These are phyloP conservation scores for Eucalyptus tenuipes DNA, from an alignment of 345 rosid genomes.

Conservation along the genomic window DNA sequence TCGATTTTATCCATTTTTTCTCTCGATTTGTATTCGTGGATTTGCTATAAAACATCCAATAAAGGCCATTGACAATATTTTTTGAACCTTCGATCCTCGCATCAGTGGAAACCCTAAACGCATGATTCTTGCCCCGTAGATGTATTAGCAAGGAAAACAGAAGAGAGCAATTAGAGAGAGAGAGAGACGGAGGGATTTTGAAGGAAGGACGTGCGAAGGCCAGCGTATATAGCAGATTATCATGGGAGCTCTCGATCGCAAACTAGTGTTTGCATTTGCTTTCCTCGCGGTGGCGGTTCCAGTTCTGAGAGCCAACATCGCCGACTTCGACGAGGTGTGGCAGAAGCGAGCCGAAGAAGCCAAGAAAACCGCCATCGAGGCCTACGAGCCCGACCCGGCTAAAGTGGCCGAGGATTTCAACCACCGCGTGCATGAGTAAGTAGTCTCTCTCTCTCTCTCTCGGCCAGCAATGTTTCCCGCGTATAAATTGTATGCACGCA, in stretches of 20 bases:
- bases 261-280: neutral
- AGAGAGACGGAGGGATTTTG: neutral
- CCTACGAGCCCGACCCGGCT: slow-evolving; percentile 11
- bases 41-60: neutral
- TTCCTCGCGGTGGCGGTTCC: slow-evolving; percentile 8
- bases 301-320: slow-evolving; percentile 7
- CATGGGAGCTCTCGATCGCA: neutral
- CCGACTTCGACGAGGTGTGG: slow-evolving; percentile 24
- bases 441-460: neutral
- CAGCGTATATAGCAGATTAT: neutral
- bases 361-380: slow-evolving; percentile 3
- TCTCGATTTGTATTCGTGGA: neutral
- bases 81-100: neutral
- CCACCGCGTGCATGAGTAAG: slow-evolving; percentile 1
- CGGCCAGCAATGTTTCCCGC: neutral
- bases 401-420: slow-evolving; percentile 8
- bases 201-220: neutral
- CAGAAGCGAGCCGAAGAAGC: slow-evolving; percentile 19
- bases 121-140: neutral
- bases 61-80: neutral
- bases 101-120: neutral
- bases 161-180: neutral
- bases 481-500: neutral
- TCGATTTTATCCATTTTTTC: neutral
- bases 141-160: neutral